Conservation (phyloP, 257 asterid species). For the Primulina tabacum region DNA sequence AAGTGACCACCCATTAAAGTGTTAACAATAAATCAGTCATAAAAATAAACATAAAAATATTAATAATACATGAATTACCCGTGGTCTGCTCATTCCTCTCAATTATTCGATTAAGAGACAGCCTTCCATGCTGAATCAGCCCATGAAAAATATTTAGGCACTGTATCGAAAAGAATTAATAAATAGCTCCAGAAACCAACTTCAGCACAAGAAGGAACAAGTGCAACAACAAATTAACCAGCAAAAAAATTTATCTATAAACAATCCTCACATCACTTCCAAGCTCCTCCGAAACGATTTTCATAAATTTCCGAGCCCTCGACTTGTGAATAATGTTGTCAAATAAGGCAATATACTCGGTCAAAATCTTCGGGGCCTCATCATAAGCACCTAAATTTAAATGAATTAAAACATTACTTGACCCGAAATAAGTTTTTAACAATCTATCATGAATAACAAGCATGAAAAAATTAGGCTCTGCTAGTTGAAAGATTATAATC, state of each 20-base stretch:
- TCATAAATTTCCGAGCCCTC: slow-evolving; percentile 72
- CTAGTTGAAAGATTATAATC: too few relatives aligned
- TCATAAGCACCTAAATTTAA: slow-evolving; percentile 45
- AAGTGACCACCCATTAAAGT: neutral
- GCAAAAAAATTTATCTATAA: slow-evolving; percentile 15
- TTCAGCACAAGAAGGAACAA: slow-evolving; percentile 15
- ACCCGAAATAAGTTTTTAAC: neutral
- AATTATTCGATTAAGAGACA: slow-evolving; percentile 58
- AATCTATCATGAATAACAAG: slow-evolving; percentile 1
- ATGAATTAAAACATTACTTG: neutral
- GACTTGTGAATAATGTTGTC: slow-evolving; percentile 65
- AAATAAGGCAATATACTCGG: slow-evolving; percentile 67
- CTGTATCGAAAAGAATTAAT: slow-evolving; percentile 34
- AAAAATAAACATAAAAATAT: slow-evolving; percentile 6
- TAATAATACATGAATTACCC: slow-evolving; percentile 25
- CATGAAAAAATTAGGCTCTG: neutral
- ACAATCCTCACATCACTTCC: slow-evolving; percentile 54
- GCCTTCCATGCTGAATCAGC: slow-evolving; percentile 91
- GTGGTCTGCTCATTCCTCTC: slow-evolving; percentile 50
- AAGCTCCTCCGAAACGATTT: slow-evolving; percentile 67
- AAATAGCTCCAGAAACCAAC: slow-evolving; percentile 8
- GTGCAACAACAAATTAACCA: neutral
- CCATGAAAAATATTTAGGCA: slow-evolving; percentile 65
- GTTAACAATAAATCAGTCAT: neutral
- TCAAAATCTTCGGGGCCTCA: slow-evolving; percentile 43